Percentiles rank a stretch among this genome's conserved stretches.
These are phyloP conservation scores for Penicillium sp. DNA, from an alignment of 2,329 filamentous ascomycete species.

Conservation along the genomic window DNA sequence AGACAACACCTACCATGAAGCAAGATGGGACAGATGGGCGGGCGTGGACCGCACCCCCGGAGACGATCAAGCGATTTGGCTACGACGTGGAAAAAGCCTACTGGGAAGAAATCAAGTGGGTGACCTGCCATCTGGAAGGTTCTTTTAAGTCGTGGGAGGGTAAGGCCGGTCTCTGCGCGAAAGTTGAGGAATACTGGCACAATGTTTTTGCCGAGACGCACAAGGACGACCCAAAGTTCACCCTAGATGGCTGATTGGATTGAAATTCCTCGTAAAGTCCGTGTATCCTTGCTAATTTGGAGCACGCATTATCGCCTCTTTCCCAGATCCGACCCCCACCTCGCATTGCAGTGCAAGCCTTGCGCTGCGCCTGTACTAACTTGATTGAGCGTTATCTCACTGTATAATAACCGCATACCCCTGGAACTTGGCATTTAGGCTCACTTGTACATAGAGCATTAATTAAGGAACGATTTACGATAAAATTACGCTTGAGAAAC, in stretches of 20 bases:
- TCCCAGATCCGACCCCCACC: not conserved
- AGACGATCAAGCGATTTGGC: conserved; percentile 41
- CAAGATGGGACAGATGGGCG: conserved; percentile 41
- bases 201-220: conserved; percentile 40
- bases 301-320: not conserved
- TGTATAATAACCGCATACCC: not conserved
- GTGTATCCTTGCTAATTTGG: not conserved
- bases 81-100: conserved; percentile 44
- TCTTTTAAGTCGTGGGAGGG: conserved; percentile 40
- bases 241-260: conserved; percentile 22
- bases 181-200: conserved; percentile 38
- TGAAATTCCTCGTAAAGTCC: not conserved
- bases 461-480: conserved; percentile 4
- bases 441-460: not conserved
- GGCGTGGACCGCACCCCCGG: conserved; percentile 41
- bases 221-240: conserved; percentile 38
- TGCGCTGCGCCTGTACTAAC: not conserved
- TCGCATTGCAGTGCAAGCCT: not conserved
- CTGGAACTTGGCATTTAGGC: not conserved
- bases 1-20: conserved; percentile 41
- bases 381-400: not conserved
- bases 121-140: conserved; percentile 42
- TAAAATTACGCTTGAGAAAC: not conserved
- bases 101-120: conserved; percentile 47
- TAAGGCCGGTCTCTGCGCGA: conserved; percentile 36